Evolutionary conservation across 2,329 filamentous ascomycete genomes (phyloP), one percentile per base, ranked within the genome.

Genomic region (Ceratocystis cubensis): DNA sequence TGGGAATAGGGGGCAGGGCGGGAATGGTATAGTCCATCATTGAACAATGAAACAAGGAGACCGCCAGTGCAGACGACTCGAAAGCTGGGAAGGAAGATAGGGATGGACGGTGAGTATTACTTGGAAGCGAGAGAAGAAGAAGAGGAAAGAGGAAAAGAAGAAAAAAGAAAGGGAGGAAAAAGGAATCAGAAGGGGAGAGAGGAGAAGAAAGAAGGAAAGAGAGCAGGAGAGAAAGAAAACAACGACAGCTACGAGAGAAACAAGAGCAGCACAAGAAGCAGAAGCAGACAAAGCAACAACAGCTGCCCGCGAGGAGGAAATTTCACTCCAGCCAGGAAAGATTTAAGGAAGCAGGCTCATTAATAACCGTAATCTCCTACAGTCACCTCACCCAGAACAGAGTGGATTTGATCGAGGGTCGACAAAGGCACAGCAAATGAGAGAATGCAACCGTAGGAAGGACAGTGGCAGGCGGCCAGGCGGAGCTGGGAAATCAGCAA

Each of bases 1-100:
- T 66, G 15, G 69, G 69, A 65, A 70, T 69, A 65, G 68, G 68
- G 66, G 69, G 69, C 17, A 69, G 44, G 17, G 68, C 59, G 44
- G 65, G 65, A 46, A 65, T 61, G 15, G 61, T 46, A 45, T 63
- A 67, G 64, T 70, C 68, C 69, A 70, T 70, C n/a, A 15, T 67
- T 22, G 46, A 61, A 33, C 28, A 59, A 37, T 30, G 28, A 50
- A 53, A 57, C 30, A 64, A 37, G 48, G 37, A 64, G 46, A 50
- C 61, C 48, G 44, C 44, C 46, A 30, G 44, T 8, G 61, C 61
- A 63, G 61, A 48, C 61, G 61, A 48, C 61, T 63, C 61, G n/a
- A 20, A 10, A n/a, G 25, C 13, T 28, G 37, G 25, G 25, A 61
- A 61, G 50, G 33, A 63, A 63, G 41, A 48, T 28, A 41, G 33